Conservation (phyloP, 257 asterid species). For the Linderniella brevidens region DNA sequence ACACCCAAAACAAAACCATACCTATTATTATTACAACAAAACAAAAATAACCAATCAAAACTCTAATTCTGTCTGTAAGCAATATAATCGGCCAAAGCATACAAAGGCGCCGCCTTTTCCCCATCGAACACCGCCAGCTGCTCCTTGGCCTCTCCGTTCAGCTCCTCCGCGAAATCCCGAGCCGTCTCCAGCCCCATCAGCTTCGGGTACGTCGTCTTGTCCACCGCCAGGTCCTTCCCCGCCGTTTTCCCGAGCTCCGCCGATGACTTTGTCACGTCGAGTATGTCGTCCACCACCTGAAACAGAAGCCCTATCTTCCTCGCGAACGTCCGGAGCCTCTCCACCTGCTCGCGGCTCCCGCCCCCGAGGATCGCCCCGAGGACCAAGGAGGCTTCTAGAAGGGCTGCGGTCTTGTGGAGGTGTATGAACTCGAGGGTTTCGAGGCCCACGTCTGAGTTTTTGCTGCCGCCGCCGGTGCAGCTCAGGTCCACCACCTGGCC, state of each 20-base stretch:
- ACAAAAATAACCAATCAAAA: not conserved
- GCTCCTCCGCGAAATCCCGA: slow-evolving; percentile 13
- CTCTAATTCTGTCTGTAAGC: slow-evolving; percentile 15
- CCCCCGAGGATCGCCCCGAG: slow-evolving; percentile 28
- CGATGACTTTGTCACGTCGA: slow-evolving; percentile 21
- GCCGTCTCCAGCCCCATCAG: slow-evolving; percentile 18
- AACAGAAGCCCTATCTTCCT: slow-evolving; percentile 22
- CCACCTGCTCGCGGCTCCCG: slow-evolving; percentile 16
- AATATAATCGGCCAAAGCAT: slow-evolving; percentile 19
- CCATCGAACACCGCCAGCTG: slow-evolving; percentile 14
- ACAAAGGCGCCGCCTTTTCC: slow-evolving; percentile 16
- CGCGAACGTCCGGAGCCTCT: slow-evolving; percentile 18
- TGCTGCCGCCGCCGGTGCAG: slow-evolving; percentile 14
- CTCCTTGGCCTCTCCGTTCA: slow-evolving; percentile 15
- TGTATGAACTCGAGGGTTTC: slow-evolving; percentile 25
- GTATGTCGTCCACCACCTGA: slow-evolving; percentile 24
- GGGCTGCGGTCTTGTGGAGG: slow-evolving; percentile 23
- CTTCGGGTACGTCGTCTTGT: slow-evolving; percentile 22
- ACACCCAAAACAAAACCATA: not conserved
- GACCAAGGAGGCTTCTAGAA: slow-evolving; percentile 23
- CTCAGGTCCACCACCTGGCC: slow-evolving; percentile 24
- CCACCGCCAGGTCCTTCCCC: slow-evolving; percentile 16
- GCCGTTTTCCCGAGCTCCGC: slow-evolving; percentile 21
- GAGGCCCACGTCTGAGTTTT: slow-evolving; percentile 13
- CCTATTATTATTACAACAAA: not conserved